A percentile compares a stretch with the other conserved stretches of the same genome.
Conservation (phyloP, 2,329 filamentous ascomycete species). For the Ophiostoma himal-ulmi region DNA sequence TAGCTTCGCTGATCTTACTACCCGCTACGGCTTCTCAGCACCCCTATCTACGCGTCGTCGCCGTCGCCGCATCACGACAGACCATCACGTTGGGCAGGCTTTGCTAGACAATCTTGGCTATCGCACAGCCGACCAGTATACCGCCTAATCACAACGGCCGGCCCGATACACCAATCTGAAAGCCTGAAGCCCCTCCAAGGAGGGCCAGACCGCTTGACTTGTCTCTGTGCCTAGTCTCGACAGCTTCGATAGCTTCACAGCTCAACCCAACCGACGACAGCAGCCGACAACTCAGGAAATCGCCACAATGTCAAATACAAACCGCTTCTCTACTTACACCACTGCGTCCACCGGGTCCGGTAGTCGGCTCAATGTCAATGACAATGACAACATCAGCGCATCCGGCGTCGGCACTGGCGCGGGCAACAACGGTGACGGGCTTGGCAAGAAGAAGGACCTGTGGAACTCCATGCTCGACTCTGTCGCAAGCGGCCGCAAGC, state of each 20-base stretch:
- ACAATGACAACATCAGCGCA: slow-evolving; percentile 13
- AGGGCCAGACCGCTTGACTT: slow-evolving; percentile 7
- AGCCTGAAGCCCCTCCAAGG: background rate
- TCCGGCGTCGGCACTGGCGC: slow-evolving; percentile 36
- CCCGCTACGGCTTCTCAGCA: background rate
- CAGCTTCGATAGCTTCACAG: slow-evolving; percentile 1
- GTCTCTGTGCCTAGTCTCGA: background rate
- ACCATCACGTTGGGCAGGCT: background rate
- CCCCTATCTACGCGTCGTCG: slow-evolving; percentile 11
- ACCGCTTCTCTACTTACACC: slow-evolving; percentile 56
- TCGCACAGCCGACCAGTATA: background rate
- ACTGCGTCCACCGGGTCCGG: slow-evolving; percentile 49
- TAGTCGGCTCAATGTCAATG: slow-evolving; percentile 28
- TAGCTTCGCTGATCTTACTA: background rate
- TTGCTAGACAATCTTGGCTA: background rate
- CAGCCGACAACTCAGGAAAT: background rate
- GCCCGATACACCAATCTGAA: background rate
- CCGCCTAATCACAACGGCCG: background rate
- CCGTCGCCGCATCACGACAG: background rate
- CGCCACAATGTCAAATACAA: slow-evolving; percentile 48
- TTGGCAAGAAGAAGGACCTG: slow-evolving; percentile 68
- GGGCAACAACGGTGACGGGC: slow-evolving; percentile 9
- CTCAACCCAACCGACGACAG: background rate
- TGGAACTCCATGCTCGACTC: slow-evolving; percentile 92
- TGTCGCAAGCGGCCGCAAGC: slow-evolving; percentile 80